phyloP scores from a whole-genome alignment of 208 protist genomes.

The Trypanosoma caninum region DNA sequence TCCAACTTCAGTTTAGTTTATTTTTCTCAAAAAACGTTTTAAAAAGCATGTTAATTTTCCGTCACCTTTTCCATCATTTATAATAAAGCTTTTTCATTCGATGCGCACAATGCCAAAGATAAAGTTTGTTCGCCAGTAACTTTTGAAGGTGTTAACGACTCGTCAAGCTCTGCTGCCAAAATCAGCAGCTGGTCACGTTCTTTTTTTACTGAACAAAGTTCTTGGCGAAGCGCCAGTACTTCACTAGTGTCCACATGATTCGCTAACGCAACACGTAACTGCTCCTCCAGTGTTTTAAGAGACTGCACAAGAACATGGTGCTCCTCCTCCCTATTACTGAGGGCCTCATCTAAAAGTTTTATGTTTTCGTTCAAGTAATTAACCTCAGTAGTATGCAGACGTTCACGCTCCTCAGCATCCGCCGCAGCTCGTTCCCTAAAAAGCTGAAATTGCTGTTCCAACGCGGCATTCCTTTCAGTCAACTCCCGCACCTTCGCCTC shows the following conservation, averaged over 20 bases:
- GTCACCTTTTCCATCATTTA: no score
- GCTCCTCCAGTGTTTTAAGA: constrained; percentile 65
- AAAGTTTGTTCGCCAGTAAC: no score
- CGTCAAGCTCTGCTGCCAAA: constrained; percentile 51
- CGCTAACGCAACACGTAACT: constrained; percentile 27
- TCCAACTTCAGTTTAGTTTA: no score
- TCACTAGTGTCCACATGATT: constrained; percentile 10
- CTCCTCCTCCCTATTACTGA: constrained; percentile 63
- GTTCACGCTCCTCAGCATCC: not conserved
- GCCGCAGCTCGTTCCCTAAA: not conserved
- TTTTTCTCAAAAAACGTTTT: no score
- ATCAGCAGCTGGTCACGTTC: constrained; percentile 58
- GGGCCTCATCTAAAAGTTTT: constrained; percentile 56
- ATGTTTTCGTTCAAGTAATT: constrained; percentile 42
- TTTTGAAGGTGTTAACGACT: constrained; percentile 20
- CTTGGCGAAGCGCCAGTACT: not conserved
- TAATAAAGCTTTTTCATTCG: no score
- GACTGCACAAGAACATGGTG: constrained; percentile 52
- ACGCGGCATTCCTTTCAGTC: constrained; percentile 4
- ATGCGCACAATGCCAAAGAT: no score
- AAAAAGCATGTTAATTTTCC: no score
- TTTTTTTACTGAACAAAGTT: constrained; percentile 22
- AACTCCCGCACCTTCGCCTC: constrained; percentile 10
- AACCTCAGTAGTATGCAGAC: constrained; percentile 5
- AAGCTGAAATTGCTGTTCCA: constrained; percentile 8